These are phyloP conservation scores for Penicillium taxi DNA, from an alignment of 495 filamentous ascomycete genomes.

Conservation along the genomic window DNA sequence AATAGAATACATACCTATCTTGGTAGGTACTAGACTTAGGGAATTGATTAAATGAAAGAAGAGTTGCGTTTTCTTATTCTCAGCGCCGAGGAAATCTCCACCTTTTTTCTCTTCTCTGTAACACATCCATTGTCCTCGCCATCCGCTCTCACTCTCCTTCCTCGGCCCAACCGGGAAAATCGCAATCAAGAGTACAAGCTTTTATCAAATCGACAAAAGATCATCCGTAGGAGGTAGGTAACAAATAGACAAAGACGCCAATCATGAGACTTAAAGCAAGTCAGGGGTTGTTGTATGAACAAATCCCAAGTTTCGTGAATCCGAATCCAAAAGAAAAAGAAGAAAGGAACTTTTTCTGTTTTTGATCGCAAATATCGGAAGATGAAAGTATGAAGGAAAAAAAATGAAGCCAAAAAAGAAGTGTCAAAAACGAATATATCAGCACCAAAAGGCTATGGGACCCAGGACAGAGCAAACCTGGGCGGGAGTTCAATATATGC, in stretches of 20 bases:
- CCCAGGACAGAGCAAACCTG: constrained; percentile 3
- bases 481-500: constrained; percentile 35
- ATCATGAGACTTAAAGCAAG: constrained; percentile 33
- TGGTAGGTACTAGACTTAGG: too few species aligned
- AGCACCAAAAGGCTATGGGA: constrained; percentile 2
- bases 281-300: constrained; percentile 9
- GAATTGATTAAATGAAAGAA: too few species aligned
- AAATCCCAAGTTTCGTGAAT: constrained; percentile 23
- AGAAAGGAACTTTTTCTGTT: constrained; percentile 28
- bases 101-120: constrained; percentile 15
- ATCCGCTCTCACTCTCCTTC: constrained; percentile 15
- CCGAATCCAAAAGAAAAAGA: constrained; percentile 15
- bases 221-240: constrained; percentile 28
- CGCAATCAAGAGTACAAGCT: constrained; percentile 25
- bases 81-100: constrained; percentile 22
- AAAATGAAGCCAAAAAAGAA: constrained; percentile 2
- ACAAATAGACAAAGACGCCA: constrained; percentile 38
- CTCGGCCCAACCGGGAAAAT: constrained; percentile 22
- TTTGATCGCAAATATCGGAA: constrained; percentile 41
- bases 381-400: constrained; percentile 14
- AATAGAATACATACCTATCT: too few species aligned
- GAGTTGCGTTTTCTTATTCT: constrained; percentile 23
- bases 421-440: constrained; percentile 2
- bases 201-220: constrained; percentile 23
- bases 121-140: constrained; percentile 15